These are phyloP conservation scores for Wallacemonas sp. DNA, from an alignment of 208 protist genomes.

Conservation along the genomic window DNA sequence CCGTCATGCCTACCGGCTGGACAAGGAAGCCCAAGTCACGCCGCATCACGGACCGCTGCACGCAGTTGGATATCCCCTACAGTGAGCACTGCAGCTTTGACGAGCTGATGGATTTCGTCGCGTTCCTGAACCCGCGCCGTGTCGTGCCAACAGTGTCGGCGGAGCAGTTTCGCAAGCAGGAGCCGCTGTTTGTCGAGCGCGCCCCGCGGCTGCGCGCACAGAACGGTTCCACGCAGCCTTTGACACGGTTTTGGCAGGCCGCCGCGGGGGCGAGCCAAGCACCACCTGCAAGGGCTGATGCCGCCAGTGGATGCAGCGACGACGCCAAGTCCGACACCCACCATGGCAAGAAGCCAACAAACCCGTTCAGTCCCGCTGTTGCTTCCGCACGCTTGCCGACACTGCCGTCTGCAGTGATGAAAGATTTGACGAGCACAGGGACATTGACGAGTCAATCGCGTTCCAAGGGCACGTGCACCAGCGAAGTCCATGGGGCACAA, in stretches of 20 bases:
- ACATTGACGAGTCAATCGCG: too few relatives aligned
- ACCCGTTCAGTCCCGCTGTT: too few relatives aligned
- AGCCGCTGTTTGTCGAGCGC: conserved; percentile 68
- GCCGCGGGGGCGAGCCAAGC: too few relatives aligned
- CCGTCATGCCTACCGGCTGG: conserved; percentile 88
- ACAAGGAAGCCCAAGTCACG: conserved; percentile 21
- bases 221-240: conserved; percentile 56
- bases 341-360: too few relatives aligned
- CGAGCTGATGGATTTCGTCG: conserved; percentile 81
- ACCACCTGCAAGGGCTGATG: too few relatives aligned
- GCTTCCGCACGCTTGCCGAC: too few relatives aligned
- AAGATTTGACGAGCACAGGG: too few relatives aligned
- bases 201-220: conserved; percentile 49
- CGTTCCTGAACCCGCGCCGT: conserved; percentile 53
- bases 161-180: conserved; percentile 58
- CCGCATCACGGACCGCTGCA: conserved; percentile 21
- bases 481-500: too few relatives aligned
- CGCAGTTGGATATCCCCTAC: conserved; percentile 70
- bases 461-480: too few relatives aligned
- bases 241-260: conserved; percentile 46
- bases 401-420: too few relatives aligned
- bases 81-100: conserved; percentile 87
- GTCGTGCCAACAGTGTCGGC: conserved; percentile 79
- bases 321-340: too few relatives aligned
- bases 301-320: too few relatives aligned